Base-by-base conservation (phyloP, 768 basidiomycete genomes). In the Mycena rosella region DNA sequence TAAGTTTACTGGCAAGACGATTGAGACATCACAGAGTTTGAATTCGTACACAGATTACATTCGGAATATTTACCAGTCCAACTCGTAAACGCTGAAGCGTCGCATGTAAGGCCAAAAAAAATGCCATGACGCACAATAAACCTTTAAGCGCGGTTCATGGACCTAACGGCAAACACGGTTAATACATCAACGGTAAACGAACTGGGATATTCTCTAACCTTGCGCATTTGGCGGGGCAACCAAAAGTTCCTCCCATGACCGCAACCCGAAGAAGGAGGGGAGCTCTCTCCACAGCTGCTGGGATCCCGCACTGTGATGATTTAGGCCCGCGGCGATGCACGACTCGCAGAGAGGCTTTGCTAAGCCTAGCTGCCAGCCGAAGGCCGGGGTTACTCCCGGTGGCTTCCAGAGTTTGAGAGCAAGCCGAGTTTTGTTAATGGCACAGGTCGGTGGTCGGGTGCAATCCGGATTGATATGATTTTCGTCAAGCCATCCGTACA, bases 221-320 rank as follows among this genome's bases (percentile, higher is more conserved):
- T 34, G 32, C 32, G 5, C 32, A 11, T 34, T 34, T 5, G 32
- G 32, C 11, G 32, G 6, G 11, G 32, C 32, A 15, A 26, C 55
- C 26, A 56, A n/a, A 42, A 61, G 13, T 15, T 61, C 49, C 9
- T 27, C 40, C 60, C 60, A 61, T 1, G 26, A 13, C 4, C 49
- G 49, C 15, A 61, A 24, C 2, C 27, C 38, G 60, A 61, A 61
- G 15, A 61, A 61, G 3, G 49, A 52, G 2, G 60, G 60, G 26
- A 61, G 60, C 29, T 61, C 60, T 18, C 29, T 11, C 60, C 60
- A 61, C n/a, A 61, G n/a, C 1, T 51, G 60, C 13, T 53, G n/a
- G 1, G 14, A n/a, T 2, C 60, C 60, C 6, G 51, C 49, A 9
- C n/a, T 22, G 49, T 61, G 60, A 42, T 61, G 38, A 13, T 61